Evolutionary conservation across 1,284 basidiomycete genomes (phyloP).

Genomic region (Ustilago esculenta): DNA sequence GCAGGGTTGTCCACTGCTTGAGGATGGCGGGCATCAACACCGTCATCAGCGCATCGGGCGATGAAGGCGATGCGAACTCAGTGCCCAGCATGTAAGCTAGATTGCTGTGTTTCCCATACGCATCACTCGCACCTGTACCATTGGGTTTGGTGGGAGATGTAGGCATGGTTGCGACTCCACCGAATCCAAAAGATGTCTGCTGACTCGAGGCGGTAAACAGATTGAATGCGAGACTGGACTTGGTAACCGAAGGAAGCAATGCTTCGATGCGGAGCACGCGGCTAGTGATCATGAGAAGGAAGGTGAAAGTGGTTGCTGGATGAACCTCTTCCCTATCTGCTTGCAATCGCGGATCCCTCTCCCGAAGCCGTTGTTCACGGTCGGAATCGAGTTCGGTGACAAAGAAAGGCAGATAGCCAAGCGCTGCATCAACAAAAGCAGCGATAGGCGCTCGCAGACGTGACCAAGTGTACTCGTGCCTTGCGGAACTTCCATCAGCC

Average conservation of each 20-base stretch:
- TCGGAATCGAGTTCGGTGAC: constrained; percentile 48
- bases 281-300: constrained; percentile 52
- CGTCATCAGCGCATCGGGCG: constrained; percentile 56
- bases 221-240: constrained; percentile 42
- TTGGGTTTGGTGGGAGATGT: constrained; percentile 9
- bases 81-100: constrained; percentile 27
- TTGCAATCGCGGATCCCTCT: constrained; percentile 30
- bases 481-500: constrained; percentile 21
- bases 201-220: constrained; percentile 34
- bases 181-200: constrained; percentile 24
- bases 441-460: constrained; percentile 51
- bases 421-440: constrained; percentile 49
- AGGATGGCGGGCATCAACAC: constrained; percentile 56
- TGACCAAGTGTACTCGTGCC: constrained; percentile 60
- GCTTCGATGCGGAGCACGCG: constrained; percentile 54
- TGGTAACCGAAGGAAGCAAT: constrained; percentile 46
- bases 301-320: constrained; percentile 56
- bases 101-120: constrained; percentile 39
- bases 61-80: constrained; percentile 29
- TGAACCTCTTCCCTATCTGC: constrained; percentile 48
- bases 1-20: constrained; percentile 57
- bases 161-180: neutral
- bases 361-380: constrained; percentile 30
- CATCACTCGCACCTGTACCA: constrained; percentile 2
- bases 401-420: constrained; percentile 56